phyloP scores from a whole-genome alignment of 768 basidiomycete species.

The Kwoniella newhampshirensis region DNA sequence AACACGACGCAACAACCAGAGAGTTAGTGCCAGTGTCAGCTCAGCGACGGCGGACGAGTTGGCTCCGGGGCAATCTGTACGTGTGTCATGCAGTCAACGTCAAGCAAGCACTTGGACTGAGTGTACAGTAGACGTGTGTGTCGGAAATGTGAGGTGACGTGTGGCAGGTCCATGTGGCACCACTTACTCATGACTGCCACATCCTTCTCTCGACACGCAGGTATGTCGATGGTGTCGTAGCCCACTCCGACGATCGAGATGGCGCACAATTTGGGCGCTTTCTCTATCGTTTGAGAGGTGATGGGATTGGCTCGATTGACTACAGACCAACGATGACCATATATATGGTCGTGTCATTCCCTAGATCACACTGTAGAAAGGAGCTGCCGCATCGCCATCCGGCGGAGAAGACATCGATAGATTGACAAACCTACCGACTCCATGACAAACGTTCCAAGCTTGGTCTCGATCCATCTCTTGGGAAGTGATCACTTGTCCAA shows the following conservation, averaged over 20 bases:
- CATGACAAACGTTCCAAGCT: conserved; percentile 23
- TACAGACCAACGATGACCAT: no score
- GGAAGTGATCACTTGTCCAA: conserved; percentile 17
- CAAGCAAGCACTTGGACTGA: background rate
- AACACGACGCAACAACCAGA: conserved; percentile 10
- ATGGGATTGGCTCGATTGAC: conserved; percentile 29
- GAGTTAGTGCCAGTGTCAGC: conserved; percentile 15
- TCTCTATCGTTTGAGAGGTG: conserved; percentile 6
- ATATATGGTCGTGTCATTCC: background rate
- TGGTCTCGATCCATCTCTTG: conserved; percentile 2
- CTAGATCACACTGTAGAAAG: no score
- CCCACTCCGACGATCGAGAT: conserved; percentile 35
- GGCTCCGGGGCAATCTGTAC: conserved; percentile 30
- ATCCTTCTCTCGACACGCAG: conserved; percentile 9
- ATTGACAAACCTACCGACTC: conserved; percentile 20
- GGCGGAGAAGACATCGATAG: no score
- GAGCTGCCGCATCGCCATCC: no score
- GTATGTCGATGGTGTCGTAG: conserved; percentile 31
- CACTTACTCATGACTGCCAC: conserved; percentile 27
- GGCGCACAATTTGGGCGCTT: conserved; percentile 17
- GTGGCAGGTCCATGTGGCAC: no score
- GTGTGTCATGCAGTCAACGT: no score
- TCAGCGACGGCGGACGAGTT: conserved; percentile 24
- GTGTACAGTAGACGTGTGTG: no score
- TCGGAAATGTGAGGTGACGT: no score